phyloP scores from a whole-genome alignment of 176 grass and related monocot species.

The Tillandsia fasciculata region DNA sequence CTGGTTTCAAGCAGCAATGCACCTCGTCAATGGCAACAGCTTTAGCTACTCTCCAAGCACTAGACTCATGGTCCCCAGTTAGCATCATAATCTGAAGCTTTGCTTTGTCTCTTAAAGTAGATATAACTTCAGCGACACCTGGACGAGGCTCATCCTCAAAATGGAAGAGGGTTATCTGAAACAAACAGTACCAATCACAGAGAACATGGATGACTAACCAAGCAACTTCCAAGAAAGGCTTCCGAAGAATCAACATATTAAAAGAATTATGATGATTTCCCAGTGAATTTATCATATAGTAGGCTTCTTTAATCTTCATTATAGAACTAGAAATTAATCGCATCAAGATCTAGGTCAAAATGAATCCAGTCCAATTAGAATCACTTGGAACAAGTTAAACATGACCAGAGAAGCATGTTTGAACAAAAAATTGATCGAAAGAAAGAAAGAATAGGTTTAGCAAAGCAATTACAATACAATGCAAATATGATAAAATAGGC shows the following conservation, averaged over 20 bases:
- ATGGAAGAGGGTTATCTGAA: conserved; percentile 88
- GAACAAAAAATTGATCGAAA: no score
- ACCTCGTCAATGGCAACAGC: conserved; percentile 86
- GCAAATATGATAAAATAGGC: no score
- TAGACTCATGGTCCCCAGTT: conserved; percentile 92
- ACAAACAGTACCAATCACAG: background rate
- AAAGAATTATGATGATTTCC: no score
- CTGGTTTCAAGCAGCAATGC: conserved; percentile 69
- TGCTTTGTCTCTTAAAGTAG: conserved; percentile 63
- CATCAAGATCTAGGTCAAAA: background rate
- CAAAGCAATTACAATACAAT: no score
- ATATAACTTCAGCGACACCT: conserved; percentile 83
- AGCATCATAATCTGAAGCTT: conserved; percentile 96
- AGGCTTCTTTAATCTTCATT: background rate
- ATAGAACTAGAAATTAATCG: background rate
- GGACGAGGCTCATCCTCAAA: conserved; percentile 86
- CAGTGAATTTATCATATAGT: no score
- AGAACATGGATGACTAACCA: conserved; percentile 4
- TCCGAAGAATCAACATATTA: no score
- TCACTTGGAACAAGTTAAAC: no score
- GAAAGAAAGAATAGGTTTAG: no score
- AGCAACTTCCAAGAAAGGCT: background rate
- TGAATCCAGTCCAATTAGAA: no score
- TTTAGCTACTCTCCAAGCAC: conserved; percentile 81
- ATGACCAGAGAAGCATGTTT: no score